These are phyloP conservation scores for Melastoma malabathricum DNA, from an alignment of 345 rosid species.

Conservation along the genomic window DNA sequence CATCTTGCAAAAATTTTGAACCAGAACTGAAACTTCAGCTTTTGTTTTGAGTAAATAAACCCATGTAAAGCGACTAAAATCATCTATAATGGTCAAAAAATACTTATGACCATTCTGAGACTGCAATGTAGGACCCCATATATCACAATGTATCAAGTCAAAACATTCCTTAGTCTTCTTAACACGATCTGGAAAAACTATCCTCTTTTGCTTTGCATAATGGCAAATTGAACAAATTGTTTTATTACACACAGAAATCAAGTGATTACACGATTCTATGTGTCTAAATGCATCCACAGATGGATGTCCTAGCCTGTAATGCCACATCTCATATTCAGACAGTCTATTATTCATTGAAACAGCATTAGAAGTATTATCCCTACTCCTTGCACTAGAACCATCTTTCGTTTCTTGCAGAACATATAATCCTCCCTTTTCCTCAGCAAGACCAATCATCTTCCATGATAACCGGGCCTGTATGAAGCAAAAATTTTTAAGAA, in stretches of 20 bases:
- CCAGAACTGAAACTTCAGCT: not conserved
- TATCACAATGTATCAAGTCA: slow-evolving; percentile 13
- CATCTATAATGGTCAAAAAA: slow-evolving; percentile 14
- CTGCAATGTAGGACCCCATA: slow-evolving; percentile 6
- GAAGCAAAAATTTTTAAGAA: slow-evolving; percentile 1
- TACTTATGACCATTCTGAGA: not conserved
- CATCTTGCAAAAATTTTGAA: slow-evolving; percentile 1
- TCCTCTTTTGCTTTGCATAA: slow-evolving; percentile 8
- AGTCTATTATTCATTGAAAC: not conserved
- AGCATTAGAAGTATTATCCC: not conserved
- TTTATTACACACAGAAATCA: not conserved
- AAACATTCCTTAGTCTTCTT: slow-evolving; percentile 5
- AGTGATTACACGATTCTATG: not conserved
- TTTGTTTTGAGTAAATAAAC: slow-evolving; percentile 9
- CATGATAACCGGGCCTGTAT: slow-evolving; percentile 12
- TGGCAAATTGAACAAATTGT: slow-evolving; percentile 6
- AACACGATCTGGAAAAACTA: not conserved
- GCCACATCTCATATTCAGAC: not conserved
- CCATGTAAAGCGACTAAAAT: slow-evolving; percentile 6
- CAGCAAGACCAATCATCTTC: slow-evolving; percentile 15
- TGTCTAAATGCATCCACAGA: not conserved
- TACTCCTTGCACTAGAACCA: not conserved
- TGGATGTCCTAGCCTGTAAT: not conserved
- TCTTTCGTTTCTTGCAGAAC: not conserved
- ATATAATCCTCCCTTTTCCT: not conserved